Evolutionary conservation across 2,329 filamentous ascomycete genomes (phyloP), one percentile per base, ranked within the genome.

Genomic region (Colletotrichum phormii): DNA sequence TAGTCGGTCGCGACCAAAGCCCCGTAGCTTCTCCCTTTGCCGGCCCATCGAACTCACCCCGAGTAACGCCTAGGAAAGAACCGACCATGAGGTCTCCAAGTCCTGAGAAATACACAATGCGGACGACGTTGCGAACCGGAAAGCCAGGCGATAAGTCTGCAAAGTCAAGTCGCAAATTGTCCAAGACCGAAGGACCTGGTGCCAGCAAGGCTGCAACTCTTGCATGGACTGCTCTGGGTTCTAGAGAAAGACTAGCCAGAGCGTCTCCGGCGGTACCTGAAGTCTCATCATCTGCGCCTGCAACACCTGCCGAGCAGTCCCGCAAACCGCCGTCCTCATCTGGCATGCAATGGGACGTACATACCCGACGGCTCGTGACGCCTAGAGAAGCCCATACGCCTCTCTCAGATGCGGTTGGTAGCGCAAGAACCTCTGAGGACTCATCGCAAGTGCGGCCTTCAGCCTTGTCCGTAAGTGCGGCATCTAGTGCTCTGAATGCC

Each of bases 141-240:
- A 87, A 85, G 75, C 77, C 81, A 24, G 78, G 81, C 54, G 85
- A 90, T 12, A 87, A 84, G 76, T 72, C 81, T 6, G 70, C 77
- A 2, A 87, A 83, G 71, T 68, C 81, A 13, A 77, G 79, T 9
- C 84, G 85, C 29, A 84, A 84, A 62, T 79, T 84, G 37, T 79
- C 84, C 11, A 87, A 82, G 71, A 78, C 82, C 67, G 81, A 81
- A 22, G 81, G 81, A 46, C 89, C 90, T 67, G 87, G 90, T 0
- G 87, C 90, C 13, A 92, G 87, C 79, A 91, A 90, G 78, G 91
- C 91, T 53, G 91, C 91, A 31, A 89, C 89, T 3, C 78, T 92
- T 64, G 91, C 91, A 37, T 93, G 91, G 90, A 86, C 80, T 65
- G 83, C 84, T 22, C 79, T 88, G 15, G 82, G 82, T 13, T 81